Evolutionary conservation across 306 rosid genomes (phyloP), one percentile per base, ranked within the genome.

Genomic region (Begonia peltatifolia): DNA sequence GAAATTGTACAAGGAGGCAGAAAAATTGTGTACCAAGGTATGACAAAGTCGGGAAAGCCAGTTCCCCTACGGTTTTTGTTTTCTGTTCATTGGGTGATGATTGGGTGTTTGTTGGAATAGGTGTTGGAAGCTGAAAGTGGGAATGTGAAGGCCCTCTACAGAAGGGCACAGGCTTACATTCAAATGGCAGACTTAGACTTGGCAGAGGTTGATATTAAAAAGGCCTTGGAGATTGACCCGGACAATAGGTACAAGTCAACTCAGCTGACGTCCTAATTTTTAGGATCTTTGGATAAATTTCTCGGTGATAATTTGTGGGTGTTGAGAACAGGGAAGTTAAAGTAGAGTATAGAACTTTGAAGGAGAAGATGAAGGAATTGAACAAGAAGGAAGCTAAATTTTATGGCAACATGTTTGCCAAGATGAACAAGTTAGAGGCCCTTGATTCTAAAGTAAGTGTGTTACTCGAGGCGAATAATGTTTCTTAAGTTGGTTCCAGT

Each of bases 391-490:
- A 74, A 11, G 79, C 75, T 0, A 65, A 65, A 42, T 74, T 74
- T 14, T 74, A 64, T 14, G 62, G 79, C 54, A 61, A 57, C n/a
- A 74, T 74, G 49, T 74, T 74, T 50, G 59, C 69, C 3, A 66
- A 68, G 63, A 74, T 84, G 92, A 79, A 56, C 61, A 79, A 68
- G 48, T 1, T 66, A 14, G 80, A 74, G 55, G 56, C 38, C 38
- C 38, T 5, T 30, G 38, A 30, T 30, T 30, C 43, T 1, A 70
- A 52, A 46, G 41, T 68, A 47, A 52, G 56, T 11, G 56, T 11
- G 63, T 73, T 54, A 71, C 67, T 52, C 41, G 0, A 20, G 35
- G 35, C 35, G 35, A 20, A 23, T 38, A 12, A 57, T 14, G 35
- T 17, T 22, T 9, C 46, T 22, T 3, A 12, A 10, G 17, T 18